Conservation (phyloP, 2,329 filamentous ascomycete genomes). For the Xylariales sp. region DNA sequence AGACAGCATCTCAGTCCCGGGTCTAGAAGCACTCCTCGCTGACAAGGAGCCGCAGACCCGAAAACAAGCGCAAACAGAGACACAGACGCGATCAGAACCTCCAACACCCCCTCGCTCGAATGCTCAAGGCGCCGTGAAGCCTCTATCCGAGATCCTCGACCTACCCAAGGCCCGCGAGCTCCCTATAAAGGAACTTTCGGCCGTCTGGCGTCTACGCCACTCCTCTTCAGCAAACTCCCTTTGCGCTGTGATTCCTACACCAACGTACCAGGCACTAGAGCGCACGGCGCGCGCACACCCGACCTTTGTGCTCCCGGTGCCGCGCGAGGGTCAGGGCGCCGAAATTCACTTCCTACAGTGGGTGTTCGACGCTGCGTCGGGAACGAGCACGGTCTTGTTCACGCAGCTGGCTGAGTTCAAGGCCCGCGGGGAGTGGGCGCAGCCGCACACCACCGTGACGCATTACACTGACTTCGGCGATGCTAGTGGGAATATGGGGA, state of each 20-base stretch:
- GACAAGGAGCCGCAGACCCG: constrained; percentile 32
- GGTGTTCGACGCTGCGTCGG: constrained; percentile 79
- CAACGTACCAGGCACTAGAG: constrained; percentile 80
- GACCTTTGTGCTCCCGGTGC: constrained; percentile 90
- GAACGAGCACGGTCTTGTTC: constrained; percentile 84
- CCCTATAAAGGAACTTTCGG: constrained; percentile 83
- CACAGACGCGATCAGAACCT: constrained; percentile 8
- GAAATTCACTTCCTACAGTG: constrained; percentile 98
- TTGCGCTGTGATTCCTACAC: constrained; percentile 82
- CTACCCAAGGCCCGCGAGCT: constrained; percentile 79
- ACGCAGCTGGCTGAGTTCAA: constrained; percentile 96
- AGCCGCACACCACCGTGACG: constrained; percentile 93
- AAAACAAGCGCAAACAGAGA: not conserved
- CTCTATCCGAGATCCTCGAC: constrained; percentile 72
- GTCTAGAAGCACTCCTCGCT: constrained; percentile 50
- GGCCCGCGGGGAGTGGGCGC: constrained; percentile 85
- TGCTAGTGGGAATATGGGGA: not conserved
- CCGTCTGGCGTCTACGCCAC: constrained; percentile 91
- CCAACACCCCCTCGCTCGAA: constrained; percentile 27
- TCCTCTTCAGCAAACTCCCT: constrained; percentile 77
- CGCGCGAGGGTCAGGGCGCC: constrained; percentile 74
- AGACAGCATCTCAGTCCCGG: constrained; percentile 65
- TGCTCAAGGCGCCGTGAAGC: constrained; percentile 53
- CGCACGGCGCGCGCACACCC: constrained; percentile 78
- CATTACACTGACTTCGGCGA: constrained; percentile 77